A percentile compares a stretch with the other conserved stretches of the same genome.
Evolutionary conservation across 2,329 filamentous ascomycete genomes (phyloP).

Genomic region (Fusarium subglutinans): DNA sequence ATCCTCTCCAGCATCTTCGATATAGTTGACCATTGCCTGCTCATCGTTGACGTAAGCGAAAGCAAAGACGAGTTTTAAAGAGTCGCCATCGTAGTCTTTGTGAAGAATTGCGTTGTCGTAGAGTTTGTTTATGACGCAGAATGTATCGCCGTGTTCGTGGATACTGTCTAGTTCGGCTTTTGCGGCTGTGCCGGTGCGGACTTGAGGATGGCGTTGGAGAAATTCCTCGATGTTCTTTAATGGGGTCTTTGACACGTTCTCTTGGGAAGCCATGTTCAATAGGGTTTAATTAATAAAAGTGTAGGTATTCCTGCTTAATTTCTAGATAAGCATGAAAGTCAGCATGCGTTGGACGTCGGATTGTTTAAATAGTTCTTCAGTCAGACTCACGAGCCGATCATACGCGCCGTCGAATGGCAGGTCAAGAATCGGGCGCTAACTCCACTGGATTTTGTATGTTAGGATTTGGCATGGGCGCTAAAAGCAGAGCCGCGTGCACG

Average conservation of each 20-base stretch:
- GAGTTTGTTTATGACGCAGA: not conserved
- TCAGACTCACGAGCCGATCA: accelerated
- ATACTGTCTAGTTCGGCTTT: not conserved
- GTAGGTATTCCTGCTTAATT: accelerated
- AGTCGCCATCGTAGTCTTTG: not conserved
- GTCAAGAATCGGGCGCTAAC: too few species aligned
- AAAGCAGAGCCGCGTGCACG: not conserved
- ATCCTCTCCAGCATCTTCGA: not conserved
- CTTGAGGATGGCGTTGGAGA: not conserved
- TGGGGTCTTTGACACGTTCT: accelerated
- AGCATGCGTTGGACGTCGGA: too few species aligned
- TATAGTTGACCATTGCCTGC: not conserved
- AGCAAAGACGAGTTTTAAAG: not conserved
- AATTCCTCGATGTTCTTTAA: not conserved
- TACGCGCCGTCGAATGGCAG: not conserved
- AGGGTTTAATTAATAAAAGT: not conserved
- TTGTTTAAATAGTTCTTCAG: not conserved
- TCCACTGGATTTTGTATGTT: too few species aligned
- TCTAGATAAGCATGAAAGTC: not conserved
- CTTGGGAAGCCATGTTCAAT: not conserved
- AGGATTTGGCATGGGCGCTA: not conserved
- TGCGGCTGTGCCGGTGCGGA: not conserved
- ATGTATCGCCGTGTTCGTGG: not conserved
- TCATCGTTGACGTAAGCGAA: not conserved
- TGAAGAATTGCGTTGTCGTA: not conserved